These are phyloP conservation scores for Cercospora canescens DNA, from an alignment of 2,329 filamentous ascomycete species.

Conservation along the genomic window DNA sequence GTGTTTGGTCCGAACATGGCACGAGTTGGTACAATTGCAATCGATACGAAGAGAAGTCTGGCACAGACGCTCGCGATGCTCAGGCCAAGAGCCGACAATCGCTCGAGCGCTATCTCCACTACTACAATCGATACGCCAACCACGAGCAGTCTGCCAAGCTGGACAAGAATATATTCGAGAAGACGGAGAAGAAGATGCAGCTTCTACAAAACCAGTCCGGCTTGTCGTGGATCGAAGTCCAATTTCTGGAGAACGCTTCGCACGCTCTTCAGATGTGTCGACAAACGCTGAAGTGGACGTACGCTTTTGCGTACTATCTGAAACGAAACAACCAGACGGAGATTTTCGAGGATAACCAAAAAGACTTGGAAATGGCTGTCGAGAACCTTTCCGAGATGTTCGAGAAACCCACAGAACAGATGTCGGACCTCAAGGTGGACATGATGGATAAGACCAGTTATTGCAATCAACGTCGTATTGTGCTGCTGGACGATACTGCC, in stretches of 20 bases:
- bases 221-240: constrained; percentile 99
- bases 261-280: constrained; percentile 93
- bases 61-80: constrained; percentile 82
- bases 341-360: constrained; percentile 98
- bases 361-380: constrained; percentile 94
- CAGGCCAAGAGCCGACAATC: constrained; percentile 89
- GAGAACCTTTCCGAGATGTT: constrained; percentile 99
- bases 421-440: constrained; percentile 86
- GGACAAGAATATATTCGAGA: constrained; percentile 92
- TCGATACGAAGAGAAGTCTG: constrained; percentile 93
- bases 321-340: constrained; percentile 91
- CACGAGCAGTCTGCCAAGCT: constrained; percentile 97
- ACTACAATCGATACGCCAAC: constrained; percentile 98
- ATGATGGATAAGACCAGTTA: constrained; percentile 99
- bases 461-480: constrained; percentile 88
- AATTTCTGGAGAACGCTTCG: constrained; percentile 91
- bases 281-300: constrained; percentile 99
- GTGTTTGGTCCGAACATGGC: constrained; percentile 95
- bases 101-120: constrained; percentile 94
- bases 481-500: constrained; percentile 87
- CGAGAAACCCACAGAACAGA: constrained; percentile 88
- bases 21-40: constrained; percentile 99
- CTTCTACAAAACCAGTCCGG: constrained; percentile 89
- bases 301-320: constrained; percentile 98
- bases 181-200: constrained; percentile 99